These are phyloP conservation scores for Euphorbia tirucalli DNA, from an alignment of 345 rosid species.

Conservation along the genomic window DNA sequence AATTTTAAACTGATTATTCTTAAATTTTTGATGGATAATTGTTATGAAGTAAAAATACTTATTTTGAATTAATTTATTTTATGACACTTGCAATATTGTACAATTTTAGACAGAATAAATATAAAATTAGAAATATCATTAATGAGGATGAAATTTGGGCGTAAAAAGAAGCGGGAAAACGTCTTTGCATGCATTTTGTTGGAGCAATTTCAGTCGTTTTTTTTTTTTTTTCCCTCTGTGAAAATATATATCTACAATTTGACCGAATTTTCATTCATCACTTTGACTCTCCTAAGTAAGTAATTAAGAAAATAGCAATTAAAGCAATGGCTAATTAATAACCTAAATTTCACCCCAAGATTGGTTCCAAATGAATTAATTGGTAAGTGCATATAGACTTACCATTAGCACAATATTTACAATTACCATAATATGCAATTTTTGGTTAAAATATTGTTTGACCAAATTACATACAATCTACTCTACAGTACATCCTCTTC, in stretches of 20 bases:
- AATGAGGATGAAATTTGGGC: background rate
- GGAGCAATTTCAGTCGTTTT: background rate
- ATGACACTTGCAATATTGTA: too few relatives aligned
- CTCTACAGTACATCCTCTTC: background rate
- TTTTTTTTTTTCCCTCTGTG: too few relatives aligned
- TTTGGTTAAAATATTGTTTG: background rate
- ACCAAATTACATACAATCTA: background rate
- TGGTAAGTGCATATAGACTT: conserved; percentile 6
- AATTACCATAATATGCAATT: background rate
- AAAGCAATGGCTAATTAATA: background rate
- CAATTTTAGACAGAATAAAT: background rate
- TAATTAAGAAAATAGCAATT: conserved; percentile 14
- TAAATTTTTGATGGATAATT: too few relatives aligned
- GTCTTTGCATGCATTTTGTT: background rate
- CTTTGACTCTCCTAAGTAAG: conserved; percentile 9
- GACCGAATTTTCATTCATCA: background rate
- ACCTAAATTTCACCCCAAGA: background rate
- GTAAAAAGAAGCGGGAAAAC: background rate
- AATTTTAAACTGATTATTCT: too few relatives aligned
- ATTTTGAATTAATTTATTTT: too few relatives aligned
- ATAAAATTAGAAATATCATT: background rate
- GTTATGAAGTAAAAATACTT: too few relatives aligned
- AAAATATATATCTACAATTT: background rate
- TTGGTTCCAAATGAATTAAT: background rate
- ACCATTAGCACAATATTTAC: background rate